Conservation (phyloP, 768 basidiomycete genomes). For the Phaffia australis region DNA sequence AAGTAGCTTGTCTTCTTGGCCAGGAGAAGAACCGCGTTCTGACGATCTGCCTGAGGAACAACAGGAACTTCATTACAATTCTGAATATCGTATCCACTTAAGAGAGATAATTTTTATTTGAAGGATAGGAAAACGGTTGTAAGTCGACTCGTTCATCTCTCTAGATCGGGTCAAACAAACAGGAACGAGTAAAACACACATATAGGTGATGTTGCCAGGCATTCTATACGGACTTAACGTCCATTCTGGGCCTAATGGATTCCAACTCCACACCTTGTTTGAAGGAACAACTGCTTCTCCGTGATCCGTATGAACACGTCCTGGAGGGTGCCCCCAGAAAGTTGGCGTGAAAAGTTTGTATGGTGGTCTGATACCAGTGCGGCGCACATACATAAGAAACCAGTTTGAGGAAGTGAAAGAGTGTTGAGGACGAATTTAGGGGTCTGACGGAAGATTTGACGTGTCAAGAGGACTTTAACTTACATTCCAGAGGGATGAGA, state of each 20-base stretch:
- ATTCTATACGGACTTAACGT: constrained; percentile 10
- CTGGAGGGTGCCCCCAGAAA: constrained; percentile 12
- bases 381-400: background rate
- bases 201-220: background rate
- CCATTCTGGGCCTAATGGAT: constrained; percentile 14
- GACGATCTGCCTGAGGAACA: constrained; percentile 1
- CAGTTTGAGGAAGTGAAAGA: no score
- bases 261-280: constrained; percentile 11
- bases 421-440: background rate
- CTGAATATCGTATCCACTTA: constrained; percentile 11
- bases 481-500: constrained; percentile 1
- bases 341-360: constrained; percentile 16
- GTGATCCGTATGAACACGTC: constrained; percentile 3
- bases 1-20: constrained; percentile 16
- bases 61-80: constrained; percentile 4
- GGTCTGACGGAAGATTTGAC: background rate
- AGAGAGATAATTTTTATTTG: background rate
- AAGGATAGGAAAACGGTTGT: background rate
- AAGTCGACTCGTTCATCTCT: background rate
- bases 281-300: background rate
- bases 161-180: background rate
- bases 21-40: constrained; percentile 3
- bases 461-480: background rate
- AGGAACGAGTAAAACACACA: background rate
- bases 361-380: background rate